Base-by-base conservation (phyloP, 164 flowering plant species). In the Tinospora cordifolia region DNA sequence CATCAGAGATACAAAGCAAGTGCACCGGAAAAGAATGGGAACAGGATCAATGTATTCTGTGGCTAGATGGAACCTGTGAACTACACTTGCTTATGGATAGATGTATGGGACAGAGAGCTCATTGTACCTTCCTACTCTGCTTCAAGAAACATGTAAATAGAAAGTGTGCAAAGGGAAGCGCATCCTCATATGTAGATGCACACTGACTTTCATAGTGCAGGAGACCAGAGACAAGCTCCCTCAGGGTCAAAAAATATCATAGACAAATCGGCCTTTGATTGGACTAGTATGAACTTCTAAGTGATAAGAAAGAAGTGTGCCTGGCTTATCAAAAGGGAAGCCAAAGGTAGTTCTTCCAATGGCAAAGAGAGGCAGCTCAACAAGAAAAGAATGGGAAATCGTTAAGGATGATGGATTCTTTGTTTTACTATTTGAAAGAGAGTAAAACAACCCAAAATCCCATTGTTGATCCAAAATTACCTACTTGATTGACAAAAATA, bases 401-500 rank as follows among this genome's bases (percentile, higher is more conserved):
- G n/a, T n/a, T n/a, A n/a, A n/a, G n/a, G n/a, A n/a, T n/a, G n/a
- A n/a, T n/a, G n/a, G n/a, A n/a, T n/a, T n/a, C n/a, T n/a, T n/a
- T n/a, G n/a, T n/a, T n/a, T n/a, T n/a, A n/a, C n/a, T n/a, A n/a
- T n/a, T n/a, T n/a, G n/a, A n/a, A n/a, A n/a, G n/a, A n/a, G n/a
- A n/a, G n/a, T n/a, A n/a, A n/a, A n/a, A n/a, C n/a, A n/a, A n/a
- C n/a, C n/a, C n/a, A n/a, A n/a, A n/a, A n/a, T n/a, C n/a, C n/a
- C n/a, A n/a, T n/a, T n/a, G 62, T 25, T 51, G 27, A 68, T 51
- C 70, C 70, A 27, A 68, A 44, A 68, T 27, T 41, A 30, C 57
- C 57, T 68, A 68, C 44, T 68, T 22, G 59, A 68, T 68, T 54
- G 71, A 68, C 63, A 30, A 36, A 38, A 34, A 22, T 51, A 57